These are phyloP conservation scores for Suhomyces pyralidae DNA, from an alignment of 805 yeast species.

Conservation along the genomic window DNA sequence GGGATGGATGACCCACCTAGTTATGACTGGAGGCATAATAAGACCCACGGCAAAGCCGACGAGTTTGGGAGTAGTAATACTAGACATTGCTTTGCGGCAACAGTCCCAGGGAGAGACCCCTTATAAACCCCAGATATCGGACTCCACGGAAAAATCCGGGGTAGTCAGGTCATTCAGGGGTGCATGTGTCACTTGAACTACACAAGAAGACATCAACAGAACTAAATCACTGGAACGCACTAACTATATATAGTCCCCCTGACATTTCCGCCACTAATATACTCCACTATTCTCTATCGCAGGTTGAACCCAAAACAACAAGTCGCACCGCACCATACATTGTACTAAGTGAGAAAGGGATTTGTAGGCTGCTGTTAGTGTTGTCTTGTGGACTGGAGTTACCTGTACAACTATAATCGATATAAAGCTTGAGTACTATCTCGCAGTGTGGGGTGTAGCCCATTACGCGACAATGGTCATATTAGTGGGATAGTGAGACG, in stretches of 20 bases:
- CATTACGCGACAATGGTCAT: no score
- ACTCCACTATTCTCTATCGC: no score
- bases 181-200: background rate
- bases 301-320: background rate
- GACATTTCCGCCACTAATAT: no score
- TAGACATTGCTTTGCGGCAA: background rate
- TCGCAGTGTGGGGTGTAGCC: no score
- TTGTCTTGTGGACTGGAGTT: no score
- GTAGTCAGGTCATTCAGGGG: background rate
- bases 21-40: slow-evolving; percentile 28
- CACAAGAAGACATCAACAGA: no score
- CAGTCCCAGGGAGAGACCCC: background rate
- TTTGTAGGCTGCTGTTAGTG: no score
- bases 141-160: background rate
- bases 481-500: no score
- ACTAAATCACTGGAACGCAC: no score
- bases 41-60: slow-evolving; percentile 29
- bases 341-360: background rate
- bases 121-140: background rate
- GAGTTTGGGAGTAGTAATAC: background rate
- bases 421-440: no score
- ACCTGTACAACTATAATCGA: no score
- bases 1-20: slow-evolving; percentile 27
- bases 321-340: background rate
- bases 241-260: background rate